Conservation (phyloP, 139 green algal species). For the Chlamydomonas sphaeroides region DNA sequence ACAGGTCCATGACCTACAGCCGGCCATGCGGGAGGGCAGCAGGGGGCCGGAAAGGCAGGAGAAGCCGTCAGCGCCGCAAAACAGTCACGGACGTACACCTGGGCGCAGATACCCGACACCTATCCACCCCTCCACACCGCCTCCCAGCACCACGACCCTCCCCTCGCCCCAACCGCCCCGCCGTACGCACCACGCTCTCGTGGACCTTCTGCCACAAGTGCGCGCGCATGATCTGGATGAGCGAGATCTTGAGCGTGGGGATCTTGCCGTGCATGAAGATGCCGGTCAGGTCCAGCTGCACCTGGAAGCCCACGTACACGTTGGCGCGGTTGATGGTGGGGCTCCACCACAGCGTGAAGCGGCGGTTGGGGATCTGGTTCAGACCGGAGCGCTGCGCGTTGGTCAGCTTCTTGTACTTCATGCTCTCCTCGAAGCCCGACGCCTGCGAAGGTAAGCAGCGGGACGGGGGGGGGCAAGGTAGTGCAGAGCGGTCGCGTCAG, state of each 20-base stretch:
- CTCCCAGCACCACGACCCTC: too few relatives aligned
- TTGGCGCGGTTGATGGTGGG: conserved; percentile 99
- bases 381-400: conserved; percentile 97
- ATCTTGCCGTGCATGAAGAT: conserved; percentile 99
- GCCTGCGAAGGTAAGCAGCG: too few relatives aligned
- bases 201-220: conserved; percentile 99
- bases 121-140: too few relatives aligned
- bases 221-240: conserved; percentile 99
- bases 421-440: conserved; percentile 89
- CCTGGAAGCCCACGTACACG: conserved; percentile 99
- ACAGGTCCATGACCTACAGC: conserved; percentile 59
- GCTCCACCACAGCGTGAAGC: conserved; percentile 99
- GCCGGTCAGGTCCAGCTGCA: conserved; percentile 99
- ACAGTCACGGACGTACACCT: too few relatives aligned
- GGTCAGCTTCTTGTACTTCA: conserved; percentile 99
- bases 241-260: conserved; percentile 99
- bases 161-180: neutral
- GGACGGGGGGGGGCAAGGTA: too few relatives aligned
- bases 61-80: conserved; percentile 50
- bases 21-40: neutral
- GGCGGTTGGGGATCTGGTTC: conserved; percentile 99
- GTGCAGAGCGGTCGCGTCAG: too few relatives aligned
- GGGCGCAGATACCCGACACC: conserved; percentile 59
- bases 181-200: conserved; percentile 88
- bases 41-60: neutral